phyloP scores from a whole-genome alignment of 2,329 filamentous ascomycete species.

The Cryphonectria carpinicola region DNA sequence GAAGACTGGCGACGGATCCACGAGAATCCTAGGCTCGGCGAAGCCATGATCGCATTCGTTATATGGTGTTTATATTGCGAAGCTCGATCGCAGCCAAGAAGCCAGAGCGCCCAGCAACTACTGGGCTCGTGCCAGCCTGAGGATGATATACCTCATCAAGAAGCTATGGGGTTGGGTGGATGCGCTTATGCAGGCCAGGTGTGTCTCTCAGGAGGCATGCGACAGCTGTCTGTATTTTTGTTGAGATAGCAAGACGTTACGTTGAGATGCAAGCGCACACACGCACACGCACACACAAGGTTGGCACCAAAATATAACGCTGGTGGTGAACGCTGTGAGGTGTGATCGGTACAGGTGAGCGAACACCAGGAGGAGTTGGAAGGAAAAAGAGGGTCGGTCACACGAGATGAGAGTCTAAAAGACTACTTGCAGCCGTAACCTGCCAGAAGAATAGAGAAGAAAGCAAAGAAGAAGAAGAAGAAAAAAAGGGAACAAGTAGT shows the following conservation, averaged over 20 bases:
- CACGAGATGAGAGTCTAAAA: background rate
- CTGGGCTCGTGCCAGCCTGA: background rate
- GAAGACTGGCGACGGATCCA: constrained; percentile 45
- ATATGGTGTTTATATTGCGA: constrained; percentile 22
- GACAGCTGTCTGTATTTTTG: background rate
- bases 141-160: constrained; percentile 19
- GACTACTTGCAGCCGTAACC: background rate
- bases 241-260: background rate
- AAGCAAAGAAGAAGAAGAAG: background rate
- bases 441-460: background rate
- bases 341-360: background rate
- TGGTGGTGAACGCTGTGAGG: background rate
- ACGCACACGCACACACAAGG: background rate
- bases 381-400: background rate
- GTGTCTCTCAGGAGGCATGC: background rate
- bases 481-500: background rate
- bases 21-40: constrained; percentile 49
- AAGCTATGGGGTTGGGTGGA: constrained; percentile 8
- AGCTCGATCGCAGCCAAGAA: background rate
- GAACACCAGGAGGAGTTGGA: background rate
- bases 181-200: background rate
- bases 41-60: constrained; percentile 46
- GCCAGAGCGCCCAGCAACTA: constrained; percentile 16
- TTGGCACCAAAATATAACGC: background rate
- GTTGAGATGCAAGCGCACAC: background rate